phyloP scores from a whole-genome alignment of 164 flowering plant genomes.

The grape (Vitis vinifera) region ASM3070453v1 NC_081810.1:21610001-21610500 shows the following conservation, averaged over 20 bases:
- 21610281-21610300: not conserved
- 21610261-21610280: slow-evolving; percentile 6
- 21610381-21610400: not conserved
- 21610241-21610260: slow-evolving; percentile 10
- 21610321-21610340: slow-evolving; percentile 11
- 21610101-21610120: too few relatives aligned
- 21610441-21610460: too few relatives aligned
- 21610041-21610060: slow-evolving; percentile 19
- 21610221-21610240: too few relatives aligned
- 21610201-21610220: too few relatives aligned
- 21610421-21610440: too few relatives aligned
- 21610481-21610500: too few relatives aligned
- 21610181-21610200: too few relatives aligned
- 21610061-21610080: slow-evolving; percentile 18
- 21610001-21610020: not conserved
- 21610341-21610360: slow-evolving; percentile 3
- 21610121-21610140: too few relatives aligned
- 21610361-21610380: not conserved
- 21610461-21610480: too few relatives aligned
- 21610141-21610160: too few relatives aligned
- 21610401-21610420: slow-evolving; percentile 9
- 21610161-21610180: too few relatives aligned
- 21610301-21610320: slow-evolving; percentile 1
- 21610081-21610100: slow-evolving; percentile 13
- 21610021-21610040: not conserved